phyloP scores from a whole-genome alignment of 2,329 filamentous ascomycete genomes.

The Exophiala spinifera region DNA sequence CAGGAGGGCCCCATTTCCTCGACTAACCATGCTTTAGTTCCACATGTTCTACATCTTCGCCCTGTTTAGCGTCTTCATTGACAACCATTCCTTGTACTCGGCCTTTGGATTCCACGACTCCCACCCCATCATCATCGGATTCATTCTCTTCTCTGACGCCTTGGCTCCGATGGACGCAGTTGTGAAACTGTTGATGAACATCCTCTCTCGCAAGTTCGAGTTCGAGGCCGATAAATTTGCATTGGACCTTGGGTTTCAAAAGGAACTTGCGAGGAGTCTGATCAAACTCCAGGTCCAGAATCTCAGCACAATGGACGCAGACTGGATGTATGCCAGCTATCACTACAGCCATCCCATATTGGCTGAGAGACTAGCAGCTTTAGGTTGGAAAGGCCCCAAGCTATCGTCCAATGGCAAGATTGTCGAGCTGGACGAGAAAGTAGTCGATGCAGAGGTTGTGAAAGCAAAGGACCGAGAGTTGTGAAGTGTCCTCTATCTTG shows the following conservation, averaged over 20 bases:
- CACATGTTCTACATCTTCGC: conserved; percentile 97
- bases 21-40: conserved; percentile 50
- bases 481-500: conserved; percentile 37
- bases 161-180: conserved; percentile 90
- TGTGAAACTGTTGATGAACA: conserved; percentile 93
- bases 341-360: conserved; percentile 98
- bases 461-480: conserved; percentile 75
- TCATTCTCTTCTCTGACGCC: conserved; percentile 97
- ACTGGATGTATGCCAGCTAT: conserved; percentile 97
- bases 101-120: conserved; percentile 84
- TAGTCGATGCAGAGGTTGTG: conserved; percentile 51
- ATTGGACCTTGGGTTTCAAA: conserved; percentile 74
- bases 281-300: conserved; percentile 99
- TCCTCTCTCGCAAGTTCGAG: conserved; percentile 89
- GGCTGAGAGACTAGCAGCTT: conserved; percentile 84
- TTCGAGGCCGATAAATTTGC: conserved; percentile 94
- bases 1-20: not conserved
- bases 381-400: conserved; percentile 75
- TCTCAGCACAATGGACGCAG: conserved; percentile 95
- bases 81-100: conserved; percentile 85
- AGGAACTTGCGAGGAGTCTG: conserved; percentile 78
- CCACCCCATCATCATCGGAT: conserved; percentile 91
- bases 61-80: conserved; percentile 95
- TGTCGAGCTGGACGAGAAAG: conserved; percentile 51
- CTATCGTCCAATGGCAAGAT: conserved; percentile 42